Evolutionary conservation across 1,284 basidiomycete species (phyloP), one percentile per base, ranked within the genome.

Genomic region (Retiboletus flavoniger): DNA sequence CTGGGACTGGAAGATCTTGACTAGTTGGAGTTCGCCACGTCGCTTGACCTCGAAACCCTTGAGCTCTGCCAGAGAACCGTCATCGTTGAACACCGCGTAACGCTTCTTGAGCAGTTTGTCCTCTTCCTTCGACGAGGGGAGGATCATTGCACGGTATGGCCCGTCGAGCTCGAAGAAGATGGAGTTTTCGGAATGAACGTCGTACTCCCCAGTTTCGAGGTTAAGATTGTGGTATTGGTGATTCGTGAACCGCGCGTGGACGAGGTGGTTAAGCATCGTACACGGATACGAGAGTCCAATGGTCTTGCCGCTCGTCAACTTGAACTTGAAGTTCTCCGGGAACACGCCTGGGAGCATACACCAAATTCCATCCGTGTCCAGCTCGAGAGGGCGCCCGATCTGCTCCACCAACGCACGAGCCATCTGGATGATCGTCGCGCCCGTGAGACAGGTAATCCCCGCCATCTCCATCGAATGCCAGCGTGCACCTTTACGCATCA

Each of bases 391-490:
- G 17, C 97, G 86, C 1, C 97, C 97, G 53, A 99, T 95, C 70
- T 97, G 93, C 65, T 99, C 97, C 26, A 99, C 97, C 14, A 97
- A 80, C 59, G 96, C 91, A 36, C 97, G 86, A n/a, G 97, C 97
- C 94, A 99, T 96, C 72, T 99, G 97, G 64, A 99, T 99, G 75
- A 99, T 99, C 4, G 86, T 93, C 7, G 97, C 95, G n/a, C 97
- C 97, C 0, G 97, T 99, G 46, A 99, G 77, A 75, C 97, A 99
- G 9, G 97, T 99, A 64, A 99, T 98, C 19, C 97, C 97, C 0
- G 97, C 97, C 97, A 99, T 99, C 77, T 99, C 97, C 97, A 99
- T 99, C 36, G 95, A 98, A 74, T 99, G 96, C 97, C 97, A 99
- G 21, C 97, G 82, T 16, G 97, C 97, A 54, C 97, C 97, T 71